Percentiles rank a stretch among this genome's conserved stretches.
Conservation (phyloP, 2,329 filamentous ascomycete species). For the Fusarium miscanthi region DNA sequence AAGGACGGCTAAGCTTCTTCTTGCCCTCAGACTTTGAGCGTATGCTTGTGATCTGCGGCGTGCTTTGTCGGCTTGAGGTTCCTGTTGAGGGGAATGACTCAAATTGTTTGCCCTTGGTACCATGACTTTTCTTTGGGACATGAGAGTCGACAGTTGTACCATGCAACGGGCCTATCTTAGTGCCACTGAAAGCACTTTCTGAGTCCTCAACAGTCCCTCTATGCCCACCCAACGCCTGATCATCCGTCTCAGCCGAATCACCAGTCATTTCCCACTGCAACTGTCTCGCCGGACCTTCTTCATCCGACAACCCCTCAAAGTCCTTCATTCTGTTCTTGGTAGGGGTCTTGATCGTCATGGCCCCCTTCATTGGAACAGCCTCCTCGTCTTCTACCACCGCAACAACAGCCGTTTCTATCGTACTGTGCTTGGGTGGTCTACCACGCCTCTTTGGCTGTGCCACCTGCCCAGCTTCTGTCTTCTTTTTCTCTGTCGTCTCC, state of each 20-base stretch:
- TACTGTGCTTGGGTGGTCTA: conserved; percentile 47
- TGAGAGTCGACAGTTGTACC: neutral
- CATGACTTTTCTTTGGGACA: neutral
- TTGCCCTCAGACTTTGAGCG: neutral
- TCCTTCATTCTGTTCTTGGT: conserved; percentile 48
- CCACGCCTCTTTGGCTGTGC: conserved; percentile 39
- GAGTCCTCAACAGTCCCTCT: neutral
- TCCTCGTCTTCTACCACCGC: conserved; percentile 42
- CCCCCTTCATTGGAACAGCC: conserved; percentile 45
- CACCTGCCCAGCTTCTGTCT: conserved; percentile 38
- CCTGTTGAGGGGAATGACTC: conserved; percentile 11
- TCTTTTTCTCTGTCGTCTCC: conserved; percentile 47
- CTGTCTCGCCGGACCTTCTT: conserved; percentile 46
- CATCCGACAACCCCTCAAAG: conserved; percentile 47
- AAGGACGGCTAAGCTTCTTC: neutral
- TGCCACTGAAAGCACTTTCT: neutral
- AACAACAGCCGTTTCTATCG: conserved; percentile 48
- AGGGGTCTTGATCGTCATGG: conserved; percentile 53
- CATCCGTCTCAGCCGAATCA: conserved; percentile 5
- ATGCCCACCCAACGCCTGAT: neutral
- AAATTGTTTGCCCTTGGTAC: neutral
- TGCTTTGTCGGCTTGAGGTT: conserved; percentile 9
- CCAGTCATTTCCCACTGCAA: conserved; percentile 39
- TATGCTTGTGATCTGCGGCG: conserved; percentile 1
- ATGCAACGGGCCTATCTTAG: neutral